phyloP scores from a whole-genome alignment of 306 rosid genomes.

The Prunus persica region Prunus_persica_NCBIv2 NC_034010.1:25543501-25544000 shows the following conservation, averaged over 20 bases:
- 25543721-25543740: constrained; percentile 45
- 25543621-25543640: constrained; percentile 90
- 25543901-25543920: constrained; percentile 41
- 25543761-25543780: constrained; percentile 46
- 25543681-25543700: constrained; percentile 43
- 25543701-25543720: constrained; percentile 35
- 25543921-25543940: constrained; percentile 29
- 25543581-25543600: constrained; percentile 64
- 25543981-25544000: constrained; percentile 81
- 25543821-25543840: constrained; percentile 47
- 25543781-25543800: constrained; percentile 34
- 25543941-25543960: constrained; percentile 37
- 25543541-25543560: constrained; percentile 35
- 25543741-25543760: constrained; percentile 48
- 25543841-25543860: constrained; percentile 42
- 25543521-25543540: constrained; percentile 33
- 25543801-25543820: constrained; percentile 43
- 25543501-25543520: constrained; percentile 57
- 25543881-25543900: constrained; percentile 42
- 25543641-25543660: constrained; percentile 73
- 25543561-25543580: constrained; percentile 48
- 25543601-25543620: constrained; percentile 80
- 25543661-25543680: constrained; percentile 48
- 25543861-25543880: constrained; percentile 38
- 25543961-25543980: constrained; percentile 29